Evolutionary conservation across 192 early-diverging fungal genomes (phyloP), one percentile per base, ranked within the genome.

Genomic region (Coemansia sp.): DNA sequence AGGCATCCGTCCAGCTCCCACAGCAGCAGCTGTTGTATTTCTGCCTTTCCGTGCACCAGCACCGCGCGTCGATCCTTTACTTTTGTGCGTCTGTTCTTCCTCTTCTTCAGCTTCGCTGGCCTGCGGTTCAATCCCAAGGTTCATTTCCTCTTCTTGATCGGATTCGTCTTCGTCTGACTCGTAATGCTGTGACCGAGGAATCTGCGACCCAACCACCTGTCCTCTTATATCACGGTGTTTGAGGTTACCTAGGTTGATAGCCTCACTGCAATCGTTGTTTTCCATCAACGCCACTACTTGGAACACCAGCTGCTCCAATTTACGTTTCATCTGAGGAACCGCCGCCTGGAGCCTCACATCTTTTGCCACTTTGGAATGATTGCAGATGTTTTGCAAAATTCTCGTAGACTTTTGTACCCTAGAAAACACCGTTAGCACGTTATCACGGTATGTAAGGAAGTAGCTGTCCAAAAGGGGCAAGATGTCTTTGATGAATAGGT

Each of bases 161-260:
- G 31, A 7, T 45, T 45, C 42, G 3, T 5, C 42, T 45, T 59
- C 42, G 12, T 69, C 71, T 3, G 34, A 55, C 4, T 61, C 64
- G 10, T 61, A 65, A 5, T 45, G 29, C 32, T 68, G 59, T 4
- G 59, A 60, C 22, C 45, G 56, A 11, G 75, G 72, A 20, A 89
- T 84, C 71, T 89, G 88, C 12, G 92, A 89, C 29, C 88, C 83
- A n/a, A 93, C 85, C 59, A 86, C 79, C 17, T 82, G 79, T 38
- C 90, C 90, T 1, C 76, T 75, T 49, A 93, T 65, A 68, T 92
- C 89, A 14, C 92, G 83, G 66, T 89, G 90, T 61, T 90, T 93
- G 11, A 93, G 76, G 60, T 85, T 86, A 28, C 80, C 85, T 62
- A 84, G 28, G 16, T 73, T 74, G 22, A 87, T 79, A 22, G 68